Conservation (phyloP, 1,284 basidiomycete species). For the Ustilago lituana region DNA sequence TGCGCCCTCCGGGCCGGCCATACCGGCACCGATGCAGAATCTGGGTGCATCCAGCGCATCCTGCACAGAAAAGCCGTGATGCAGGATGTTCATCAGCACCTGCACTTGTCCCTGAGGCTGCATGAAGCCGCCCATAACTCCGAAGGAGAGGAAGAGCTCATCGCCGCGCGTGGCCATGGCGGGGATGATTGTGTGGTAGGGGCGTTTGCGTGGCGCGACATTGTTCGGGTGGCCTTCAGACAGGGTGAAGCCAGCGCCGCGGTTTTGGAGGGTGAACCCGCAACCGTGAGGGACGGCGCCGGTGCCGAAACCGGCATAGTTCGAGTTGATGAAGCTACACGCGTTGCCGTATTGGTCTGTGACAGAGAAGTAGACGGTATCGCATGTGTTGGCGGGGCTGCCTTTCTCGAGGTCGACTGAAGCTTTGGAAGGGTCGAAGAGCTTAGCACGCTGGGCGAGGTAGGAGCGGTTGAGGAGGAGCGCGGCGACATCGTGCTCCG, state of each 20-base stretch:
- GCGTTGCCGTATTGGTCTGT: constrained; percentile 82
- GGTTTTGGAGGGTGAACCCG: constrained; percentile 94
- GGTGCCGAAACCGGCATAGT: constrained; percentile 73
- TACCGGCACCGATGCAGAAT: constrained; percentile 91
- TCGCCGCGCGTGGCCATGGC: constrained; percentile 83
- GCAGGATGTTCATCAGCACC: constrained; percentile 86
- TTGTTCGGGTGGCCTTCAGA: constrained; percentile 84
- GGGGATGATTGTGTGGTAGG: constrained; percentile 96
- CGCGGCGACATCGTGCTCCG: constrained; percentile 73
- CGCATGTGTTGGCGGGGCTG: constrained; percentile 80
- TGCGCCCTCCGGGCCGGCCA: constrained; percentile 74
- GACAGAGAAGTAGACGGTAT: constrained; percentile 90
- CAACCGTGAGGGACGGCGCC: constrained; percentile 86
- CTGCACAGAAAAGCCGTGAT: constrained; percentile 78
- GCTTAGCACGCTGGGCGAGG: constrained; percentile 78
- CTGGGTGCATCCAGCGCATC: constrained; percentile 81
- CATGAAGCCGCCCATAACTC: constrained; percentile 92
- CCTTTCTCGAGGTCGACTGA: constrained; percentile 79
- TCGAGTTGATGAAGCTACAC: constrained; percentile 93
- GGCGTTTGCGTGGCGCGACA: constrained; percentile 75
- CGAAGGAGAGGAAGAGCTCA: constrained; percentile 86
- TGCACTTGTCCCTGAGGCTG: constrained; percentile 92
- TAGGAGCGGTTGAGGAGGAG: constrained; percentile 74
- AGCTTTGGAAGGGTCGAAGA: constrained; percentile 78
- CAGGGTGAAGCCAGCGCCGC: constrained; percentile 85